Evolutionary conservation across 768 basidiomycete genomes (phyloP).

Genomic region (Phylloporus scabripes): DNA sequence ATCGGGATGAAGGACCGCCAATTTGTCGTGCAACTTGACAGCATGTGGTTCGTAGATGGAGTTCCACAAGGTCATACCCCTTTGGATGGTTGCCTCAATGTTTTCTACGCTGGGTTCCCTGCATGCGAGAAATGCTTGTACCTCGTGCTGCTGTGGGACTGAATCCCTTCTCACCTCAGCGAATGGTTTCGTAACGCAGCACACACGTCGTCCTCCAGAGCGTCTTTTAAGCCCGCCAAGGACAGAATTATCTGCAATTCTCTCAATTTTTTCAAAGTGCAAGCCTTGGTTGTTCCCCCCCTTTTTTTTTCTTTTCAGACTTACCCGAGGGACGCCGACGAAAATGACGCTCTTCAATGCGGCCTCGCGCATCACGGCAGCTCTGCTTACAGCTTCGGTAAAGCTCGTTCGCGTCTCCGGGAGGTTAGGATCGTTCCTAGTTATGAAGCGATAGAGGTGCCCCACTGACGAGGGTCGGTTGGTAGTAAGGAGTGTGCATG

Average conservation of each 20-base stretch:
- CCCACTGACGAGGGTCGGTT: slow-evolving; percentile 78
- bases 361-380: slow-evolving; percentile 84
- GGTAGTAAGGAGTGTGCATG: slow-evolving; percentile 75
- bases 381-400: slow-evolving; percentile 59
- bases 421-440: slow-evolving; percentile 41
- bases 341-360: slow-evolving; percentile 88
- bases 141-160: slow-evolving; percentile 18
- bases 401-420: slow-evolving; percentile 39
- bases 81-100: slow-evolving; percentile 61
- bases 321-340: slow-evolving; percentile 78
- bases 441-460: slow-evolving; percentile 75
- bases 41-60: slow-evolving; percentile 87
- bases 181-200: slow-evolving; percentile 59
- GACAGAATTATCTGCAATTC: slow-evolving; percentile 67
- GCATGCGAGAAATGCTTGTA: slow-evolving; percentile 19
- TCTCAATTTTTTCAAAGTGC: slow-evolving; percentile 4
- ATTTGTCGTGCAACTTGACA: slow-evolving; percentile 83
- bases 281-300: not conserved
- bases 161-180: slow-evolving; percentile 48
- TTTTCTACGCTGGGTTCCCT: slow-evolving; percentile 59
- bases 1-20: slow-evolving; percentile 87
- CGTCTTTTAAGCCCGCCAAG: slow-evolving; percentile 68
- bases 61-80: slow-evolving; percentile 74
- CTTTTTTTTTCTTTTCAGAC: slow-evolving; percentile 19
- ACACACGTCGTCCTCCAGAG: slow-evolving; percentile 79